Evolutionary conservation across 345 rosid genomes (phyloP).

Genomic region (Crucihimalaya himalaica): DNA sequence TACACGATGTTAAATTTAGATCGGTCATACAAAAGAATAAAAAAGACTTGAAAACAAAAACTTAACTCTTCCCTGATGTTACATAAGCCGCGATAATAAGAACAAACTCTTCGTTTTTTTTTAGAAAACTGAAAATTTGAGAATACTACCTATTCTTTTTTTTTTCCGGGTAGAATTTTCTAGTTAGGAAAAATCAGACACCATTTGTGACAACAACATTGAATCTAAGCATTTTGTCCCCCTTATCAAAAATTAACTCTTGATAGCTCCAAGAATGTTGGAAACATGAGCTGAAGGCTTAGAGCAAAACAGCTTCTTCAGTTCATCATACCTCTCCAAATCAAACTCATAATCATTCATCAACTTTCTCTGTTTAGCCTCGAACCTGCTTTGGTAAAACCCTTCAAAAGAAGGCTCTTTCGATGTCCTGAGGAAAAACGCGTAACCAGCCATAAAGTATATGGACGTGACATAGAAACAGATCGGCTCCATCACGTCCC

Average conservation of each 20-base stretch:
- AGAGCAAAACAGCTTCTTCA: slow-evolving; percentile 43
- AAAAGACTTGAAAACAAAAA: slow-evolving; percentile 6
- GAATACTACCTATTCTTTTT: slow-evolving; percentile 10
- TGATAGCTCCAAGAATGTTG: slow-evolving; percentile 33
- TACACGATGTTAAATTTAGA: background rate
- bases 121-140: slow-evolving; percentile 20
- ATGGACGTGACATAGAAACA: slow-evolving; percentile 86
- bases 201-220: slow-evolving; percentile 35
- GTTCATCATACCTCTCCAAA: slow-evolving; percentile 56
- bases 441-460: slow-evolving; percentile 73
- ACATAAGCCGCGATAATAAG: slow-evolving; percentile 22
- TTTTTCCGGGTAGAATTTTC: background rate
- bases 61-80: slow-evolving; percentile 15
- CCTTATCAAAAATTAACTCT: slow-evolving; percentile 20
- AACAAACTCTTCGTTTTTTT: background rate
- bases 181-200: slow-evolving; percentile 33
- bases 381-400: slow-evolving; percentile 73
- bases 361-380: slow-evolving; percentile 62
- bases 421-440: slow-evolving; percentile 84
- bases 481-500: slow-evolving; percentile 99
- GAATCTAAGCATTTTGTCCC: background rate
- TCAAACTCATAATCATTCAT: slow-evolving; percentile 55
- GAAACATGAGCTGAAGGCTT: slow-evolving; percentile 29
- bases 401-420: slow-evolving; percentile 94
- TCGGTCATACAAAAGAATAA: background rate